These are phyloP conservation scores for Mycena maculata DNA, from an alignment of 768 basidiomycete species.

Conservation along the genomic window DNA sequence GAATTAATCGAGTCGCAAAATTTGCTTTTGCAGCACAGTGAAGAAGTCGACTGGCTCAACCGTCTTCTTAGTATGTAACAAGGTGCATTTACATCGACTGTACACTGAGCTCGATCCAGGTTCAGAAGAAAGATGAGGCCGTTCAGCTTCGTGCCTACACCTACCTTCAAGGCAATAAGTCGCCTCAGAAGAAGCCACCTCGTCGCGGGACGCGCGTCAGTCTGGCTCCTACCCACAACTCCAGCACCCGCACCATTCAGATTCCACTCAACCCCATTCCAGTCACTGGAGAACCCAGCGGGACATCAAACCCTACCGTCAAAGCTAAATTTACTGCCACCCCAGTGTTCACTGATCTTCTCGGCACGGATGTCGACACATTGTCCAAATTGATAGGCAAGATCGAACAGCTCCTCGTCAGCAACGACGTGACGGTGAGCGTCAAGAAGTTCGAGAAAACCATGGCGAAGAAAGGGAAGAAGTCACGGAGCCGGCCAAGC, in stretches of 20 bases:
- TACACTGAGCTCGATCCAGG: slow-evolving; percentile 8
- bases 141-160: slow-evolving; percentile 15
- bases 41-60: slow-evolving; percentile 12
- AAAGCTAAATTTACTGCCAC: slow-evolving; percentile 5
- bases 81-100: not conserved
- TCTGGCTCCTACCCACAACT: slow-evolving; percentile 17
- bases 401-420: slow-evolving; percentile 1
- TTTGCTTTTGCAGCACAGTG: slow-evolving; percentile 19
- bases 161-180: slow-evolving; percentile 6
- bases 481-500: not conserved
- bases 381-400: slow-evolving; percentile 15
- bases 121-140: slow-evolving; percentile 21
- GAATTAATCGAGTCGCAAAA: slow-evolving; percentile 16
- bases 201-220: slow-evolving; percentile 23
- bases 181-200: slow-evolving; percentile 7
- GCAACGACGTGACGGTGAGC: slow-evolving; percentile 11
- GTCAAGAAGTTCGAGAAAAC: slow-evolving; percentile 3
- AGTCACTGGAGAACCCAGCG: not conserved
- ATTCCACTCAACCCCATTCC: slow-evolving; percentile 24
- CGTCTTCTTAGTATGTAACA: slow-evolving; percentile 16
- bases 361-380: slow-evolving; percentile 17
- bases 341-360: slow-evolving; percentile 12
- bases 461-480: slow-evolving; percentile 9
- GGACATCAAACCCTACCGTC: slow-evolving; percentile 3
- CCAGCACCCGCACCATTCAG: slow-evolving; percentile 14